Percentiles rank a stretch among this genome's conserved stretches.
phyloP scores from a whole-genome alignment of 2,329 filamentous ascomycete species.

The Phaeosphaeriaceae sp. region DNA sequence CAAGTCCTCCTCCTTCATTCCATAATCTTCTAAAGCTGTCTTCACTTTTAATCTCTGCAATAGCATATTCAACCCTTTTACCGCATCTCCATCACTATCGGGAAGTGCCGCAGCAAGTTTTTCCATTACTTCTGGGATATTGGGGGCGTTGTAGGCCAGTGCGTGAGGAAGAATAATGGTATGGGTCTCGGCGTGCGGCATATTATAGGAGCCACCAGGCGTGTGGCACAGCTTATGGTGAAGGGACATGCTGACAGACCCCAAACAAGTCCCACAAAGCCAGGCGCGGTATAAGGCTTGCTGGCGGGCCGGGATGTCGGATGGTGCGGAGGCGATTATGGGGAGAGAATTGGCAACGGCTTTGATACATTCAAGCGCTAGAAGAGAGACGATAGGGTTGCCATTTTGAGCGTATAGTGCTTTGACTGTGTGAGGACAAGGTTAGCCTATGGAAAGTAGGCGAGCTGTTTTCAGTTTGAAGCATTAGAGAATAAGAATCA shows the following conservation, averaged over 20 bases:
- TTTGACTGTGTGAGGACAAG: conserved; percentile 66
- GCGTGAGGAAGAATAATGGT: conserved; percentile 68
- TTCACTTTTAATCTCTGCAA: conserved; percentile 59
- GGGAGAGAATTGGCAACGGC: neutral
- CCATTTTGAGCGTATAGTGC: too few relatives aligned
- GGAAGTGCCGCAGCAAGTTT: conserved; percentile 62
- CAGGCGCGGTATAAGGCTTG: conserved; percentile 73
- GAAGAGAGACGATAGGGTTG: conserved; percentile 61
- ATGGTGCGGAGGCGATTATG: neutral
- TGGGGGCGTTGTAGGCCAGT: conserved; percentile 66
- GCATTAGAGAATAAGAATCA: too few relatives aligned
- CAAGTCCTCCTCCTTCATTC: conserved; percentile 66
- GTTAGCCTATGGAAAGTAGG: too few relatives aligned
- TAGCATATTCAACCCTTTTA: conserved; percentile 63
- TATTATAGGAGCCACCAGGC: conserved; percentile 66
- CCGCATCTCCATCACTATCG: conserved; percentile 59
- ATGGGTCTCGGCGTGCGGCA: conserved; percentile 71
- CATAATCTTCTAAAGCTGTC: conserved; percentile 57
- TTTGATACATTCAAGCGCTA: conserved; percentile 6
- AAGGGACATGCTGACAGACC: conserved; percentile 66
- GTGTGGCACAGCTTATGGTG: conserved; percentile 74
- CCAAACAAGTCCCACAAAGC: conserved; percentile 67
- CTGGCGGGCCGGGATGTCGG: conserved; percentile 57
- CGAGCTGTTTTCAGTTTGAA: too few relatives aligned
- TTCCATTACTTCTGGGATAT: conserved; percentile 59